Base-by-base conservation (phyloP, 768 basidiomycete species). In the Trametes maxima region DNA sequence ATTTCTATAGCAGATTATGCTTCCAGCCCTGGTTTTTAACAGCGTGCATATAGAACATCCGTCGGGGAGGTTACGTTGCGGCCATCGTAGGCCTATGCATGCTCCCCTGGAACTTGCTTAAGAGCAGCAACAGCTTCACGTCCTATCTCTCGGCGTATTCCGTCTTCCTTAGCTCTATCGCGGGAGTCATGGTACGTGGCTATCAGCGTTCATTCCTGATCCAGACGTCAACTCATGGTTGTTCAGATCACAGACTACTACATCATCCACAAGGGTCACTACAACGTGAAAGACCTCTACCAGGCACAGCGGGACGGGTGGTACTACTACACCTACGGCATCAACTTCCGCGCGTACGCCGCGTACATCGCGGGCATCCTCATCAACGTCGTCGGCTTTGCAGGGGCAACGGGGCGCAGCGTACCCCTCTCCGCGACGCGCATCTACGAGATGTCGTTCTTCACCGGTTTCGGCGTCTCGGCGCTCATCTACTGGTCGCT, bases 141-240 rank as follows among this genome's bases (percentile, higher is more conserved):
- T 88, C 88, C 35, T 93, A 93, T 73, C 82, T 94, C 24, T 89
- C 88, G 3, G 88, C 89, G 2, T 93, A 92, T 73, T 87, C 87
- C 12, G 90, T 90, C 56, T 93, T 89, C 78, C 76, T 90, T 46
- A 88, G 87, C 51, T 91, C 90, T 24, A 89, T 94, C 67, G 87
- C 86, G 33, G 89, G 90, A 11, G 89, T 91, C 19, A 90, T 92
- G 87, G 86, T 87, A 49, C 24, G 79, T 67, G n/a, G 19, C 14
- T 5, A 46, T 21, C 2, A 22, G 16, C 10, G 7, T 12, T 52
- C 21, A 19, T 47, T 21, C 22, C 35, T 42, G 21, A 24, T 5
- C 5, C 21, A 19, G 22, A 21, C 24, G 39, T 25, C 28, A 6
- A 21, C 25, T 35, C 42, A 51, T 19, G 2, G 5, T 14, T 46